These are phyloP conservation scores for Hyaloscypha finlandica DNA, from an alignment of 495 filamentous ascomycete genomes.

Conservation along the genomic window DNA sequence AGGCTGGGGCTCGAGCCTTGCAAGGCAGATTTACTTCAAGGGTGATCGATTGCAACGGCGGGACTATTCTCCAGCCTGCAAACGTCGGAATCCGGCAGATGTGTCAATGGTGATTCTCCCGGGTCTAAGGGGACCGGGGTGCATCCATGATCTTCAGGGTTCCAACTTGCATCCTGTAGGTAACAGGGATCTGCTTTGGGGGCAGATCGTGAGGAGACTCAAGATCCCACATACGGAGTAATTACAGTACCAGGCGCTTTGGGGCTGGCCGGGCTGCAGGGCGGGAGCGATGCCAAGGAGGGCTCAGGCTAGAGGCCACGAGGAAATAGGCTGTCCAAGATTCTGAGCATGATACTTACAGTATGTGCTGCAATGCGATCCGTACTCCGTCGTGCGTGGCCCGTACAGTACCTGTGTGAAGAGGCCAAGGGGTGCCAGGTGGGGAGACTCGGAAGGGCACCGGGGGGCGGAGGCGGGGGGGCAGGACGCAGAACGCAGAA, in stretches of 20 bases:
- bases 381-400: too few species aligned
- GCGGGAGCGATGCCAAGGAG: too few species aligned
- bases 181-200: not conserved
- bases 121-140: conserved; percentile 3
- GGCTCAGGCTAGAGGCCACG: too few species aligned
- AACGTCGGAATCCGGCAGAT: conserved; percentile 10
- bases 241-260: not conserved
- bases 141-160: conserved; percentile 15
- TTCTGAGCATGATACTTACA: too few species aligned
- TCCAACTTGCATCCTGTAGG: not conserved
- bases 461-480: too few species aligned
- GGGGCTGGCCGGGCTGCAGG: not conserved
- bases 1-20: not conserved
- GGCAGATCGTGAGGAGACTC: not conserved
- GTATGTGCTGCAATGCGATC: too few species aligned
- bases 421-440: too few species aligned
- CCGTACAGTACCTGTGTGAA: too few species aligned
- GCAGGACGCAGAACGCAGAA: too few species aligned
- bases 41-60: not conserved
- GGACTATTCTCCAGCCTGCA: not conserved
- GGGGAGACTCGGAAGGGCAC: too few species aligned
- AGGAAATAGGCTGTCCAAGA: too few species aligned
- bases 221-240: not conserved
- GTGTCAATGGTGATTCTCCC: conserved; percentile 8
- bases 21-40: not conserved